phyloP scores from a whole-genome alignment of 2,329 filamentous ascomycete genomes.

The Trichothecium roseum region DNA sequence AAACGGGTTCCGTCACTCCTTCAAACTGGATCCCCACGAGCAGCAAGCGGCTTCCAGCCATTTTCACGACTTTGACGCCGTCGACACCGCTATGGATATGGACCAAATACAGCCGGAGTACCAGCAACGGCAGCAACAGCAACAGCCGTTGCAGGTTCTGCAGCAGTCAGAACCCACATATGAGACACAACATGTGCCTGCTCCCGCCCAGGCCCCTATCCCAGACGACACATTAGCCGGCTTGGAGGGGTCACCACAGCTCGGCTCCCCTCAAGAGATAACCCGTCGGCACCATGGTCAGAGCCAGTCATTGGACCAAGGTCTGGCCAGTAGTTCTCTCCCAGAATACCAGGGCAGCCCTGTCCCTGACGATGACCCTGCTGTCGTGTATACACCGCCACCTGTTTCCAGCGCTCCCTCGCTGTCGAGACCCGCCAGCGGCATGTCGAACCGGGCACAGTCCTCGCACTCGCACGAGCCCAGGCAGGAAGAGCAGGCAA shows the following conservation, averaged over 20 bases:
- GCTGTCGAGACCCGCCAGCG: slow-evolving; percentile 45
- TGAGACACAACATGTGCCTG: slow-evolving; percentile 1
- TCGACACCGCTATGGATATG: too few species aligned
- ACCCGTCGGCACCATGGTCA: slow-evolving; percentile 26
- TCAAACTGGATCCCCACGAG: slow-evolving; percentile 28
- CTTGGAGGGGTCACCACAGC: slow-evolving; percentile 36
- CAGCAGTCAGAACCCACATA: neutral
- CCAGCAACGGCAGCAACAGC: slow-evolving; percentile 2
- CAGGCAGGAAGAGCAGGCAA: slow-evolving; percentile 19
- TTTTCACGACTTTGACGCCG: too few species aligned
- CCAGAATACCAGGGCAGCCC: slow-evolving; percentile 15
- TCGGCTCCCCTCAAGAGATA: slow-evolving; percentile 11
- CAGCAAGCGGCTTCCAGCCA: neutral
- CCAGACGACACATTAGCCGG: slow-evolving; percentile 40
- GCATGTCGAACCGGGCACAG: slow-evolving; percentile 32
- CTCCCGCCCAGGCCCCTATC: slow-evolving; percentile 13
- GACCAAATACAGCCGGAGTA: too few species aligned
- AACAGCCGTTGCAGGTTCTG: neutral
- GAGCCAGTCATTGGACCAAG: slow-evolving; percentile 40
- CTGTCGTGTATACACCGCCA: slow-evolving; percentile 31
- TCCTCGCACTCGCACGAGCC: slow-evolving; percentile 1
- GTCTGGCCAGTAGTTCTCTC: slow-evolving; percentile 18
- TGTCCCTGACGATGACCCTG: slow-evolving; percentile 31
- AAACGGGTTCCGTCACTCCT: slow-evolving; percentile 26
- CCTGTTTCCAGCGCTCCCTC: slow-evolving; percentile 31